Percentiles rank a stretch among this genome's conserved stretches.
Conservation (phyloP, 1,139 yeast species). For the Schizosaccharomyces versatilis region DNA sequence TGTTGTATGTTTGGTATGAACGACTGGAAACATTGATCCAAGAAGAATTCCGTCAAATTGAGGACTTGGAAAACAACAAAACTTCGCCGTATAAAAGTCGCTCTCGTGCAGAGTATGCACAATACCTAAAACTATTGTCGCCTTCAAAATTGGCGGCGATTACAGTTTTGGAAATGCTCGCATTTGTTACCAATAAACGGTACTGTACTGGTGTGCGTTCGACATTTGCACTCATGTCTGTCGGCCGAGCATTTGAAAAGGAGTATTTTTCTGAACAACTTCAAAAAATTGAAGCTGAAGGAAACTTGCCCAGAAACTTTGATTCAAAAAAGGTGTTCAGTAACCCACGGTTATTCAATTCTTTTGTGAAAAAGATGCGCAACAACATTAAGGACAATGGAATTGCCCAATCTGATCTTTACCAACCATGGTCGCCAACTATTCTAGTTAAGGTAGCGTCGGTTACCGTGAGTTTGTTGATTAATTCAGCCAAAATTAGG, state of each 20-base stretch:
- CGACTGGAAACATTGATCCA: slow-evolving; percentile 47
- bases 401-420: slow-evolving; percentile 16
- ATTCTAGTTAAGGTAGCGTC: slow-evolving; percentile 70
- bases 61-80: neutral
- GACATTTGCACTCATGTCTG: slow-evolving; percentile 57
- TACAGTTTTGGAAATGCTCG: slow-evolving; percentile 60
- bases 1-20: slow-evolving; percentile 57
- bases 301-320: slow-evolving; percentile 20
- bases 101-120: slow-evolving; percentile 33
- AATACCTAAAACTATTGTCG: slow-evolving; percentile 45
- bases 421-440: slow-evolving; percentile 38
- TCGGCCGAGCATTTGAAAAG: slow-evolving; percentile 66
- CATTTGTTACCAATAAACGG: slow-evolving; percentile 55
- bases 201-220: slow-evolving; percentile 68
- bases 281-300: slow-evolving; percentile 26
- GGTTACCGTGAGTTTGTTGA: slow-evolving; percentile 44
- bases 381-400: neutral
- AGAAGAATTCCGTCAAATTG: slow-evolving; percentile 28
- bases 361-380: slow-evolving; percentile 20
- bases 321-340: slow-evolving; percentile 15
- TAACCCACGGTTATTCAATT: slow-evolving; percentile 19
- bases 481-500: slow-evolving; percentile 63
- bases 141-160: slow-evolving; percentile 70
- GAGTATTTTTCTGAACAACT: slow-evolving; percentile 40
- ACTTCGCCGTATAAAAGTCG: neutral